These are phyloP conservation scores for Balansia obtecta DNA, from an alignment of 2,329 filamentous ascomycete species.

Conservation along the genomic window DNA sequence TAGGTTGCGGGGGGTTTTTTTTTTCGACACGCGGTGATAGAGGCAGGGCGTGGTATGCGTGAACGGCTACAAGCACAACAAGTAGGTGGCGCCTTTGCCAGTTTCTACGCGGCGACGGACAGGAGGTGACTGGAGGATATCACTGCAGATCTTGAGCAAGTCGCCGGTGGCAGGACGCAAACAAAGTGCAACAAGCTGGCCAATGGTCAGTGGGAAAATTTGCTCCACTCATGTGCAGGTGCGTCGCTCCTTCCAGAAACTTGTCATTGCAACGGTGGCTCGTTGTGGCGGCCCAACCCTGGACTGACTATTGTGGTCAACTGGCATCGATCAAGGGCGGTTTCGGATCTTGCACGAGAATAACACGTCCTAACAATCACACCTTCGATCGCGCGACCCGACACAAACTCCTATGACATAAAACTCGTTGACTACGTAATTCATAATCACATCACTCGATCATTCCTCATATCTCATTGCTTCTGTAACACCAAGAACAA, in stretches of 20 bases:
- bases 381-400: too few species aligned
- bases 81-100: not conserved
- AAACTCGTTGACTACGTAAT: not conserved
- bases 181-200: not conserved
- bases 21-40: too few species aligned
- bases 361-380: too few species aligned
- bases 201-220: conserved; percentile 6
- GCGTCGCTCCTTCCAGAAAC: not conserved
- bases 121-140: too few species aligned
- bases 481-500: not conserved
- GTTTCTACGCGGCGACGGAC: too few species aligned
- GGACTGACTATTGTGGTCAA: not conserved
- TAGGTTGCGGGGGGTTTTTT: too few species aligned
- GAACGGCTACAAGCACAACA: not conserved
- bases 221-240: conserved; percentile 6
- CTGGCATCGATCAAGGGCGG: not conserved
- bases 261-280: not conserved
- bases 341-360: too few species aligned
- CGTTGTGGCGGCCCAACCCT: not conserved
- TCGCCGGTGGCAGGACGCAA: not conserved
- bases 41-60: too few species aligned
- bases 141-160: not conserved
- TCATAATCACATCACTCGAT: not conserved
- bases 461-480: not conserved
- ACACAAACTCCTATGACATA: not conserved